Percentiles rank a stretch among this genome's conserved stretches.
These are phyloP conservation scores for Vaccinium macrocarpon DNA, from an alignment of 148 eudicot species.

Conservation along the genomic window DNA sequence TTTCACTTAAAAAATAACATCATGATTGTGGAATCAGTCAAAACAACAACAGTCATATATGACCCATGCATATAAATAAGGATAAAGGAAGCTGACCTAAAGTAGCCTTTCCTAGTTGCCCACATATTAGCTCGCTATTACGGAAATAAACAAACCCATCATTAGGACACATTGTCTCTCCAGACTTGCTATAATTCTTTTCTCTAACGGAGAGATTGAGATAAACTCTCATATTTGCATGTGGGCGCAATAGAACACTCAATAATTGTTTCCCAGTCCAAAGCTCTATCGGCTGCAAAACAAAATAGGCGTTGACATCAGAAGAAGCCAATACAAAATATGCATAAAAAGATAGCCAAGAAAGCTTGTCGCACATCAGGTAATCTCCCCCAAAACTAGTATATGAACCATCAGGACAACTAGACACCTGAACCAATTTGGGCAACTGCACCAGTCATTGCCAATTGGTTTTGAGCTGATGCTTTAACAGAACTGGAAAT, in stretches of 20 bases:
- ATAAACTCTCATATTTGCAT: conserved; percentile 75
- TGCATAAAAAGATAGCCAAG: neutral
- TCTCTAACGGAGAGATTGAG: conserved; percentile 83
- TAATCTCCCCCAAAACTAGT: neutral
- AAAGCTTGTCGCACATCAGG: neutral
- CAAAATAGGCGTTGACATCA: conserved; percentile 7
- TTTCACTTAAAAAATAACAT: neutral
- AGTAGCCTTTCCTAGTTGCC: conserved; percentile 95
- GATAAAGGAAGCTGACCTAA: conserved; percentile 57
- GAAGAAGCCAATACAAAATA: conserved; percentile 7
- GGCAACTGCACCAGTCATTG: neutral
- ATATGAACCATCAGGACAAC: neutral
- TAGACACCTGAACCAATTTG: neutral
- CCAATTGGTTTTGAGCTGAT: neutral
- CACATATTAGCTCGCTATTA: conserved; percentile 86
- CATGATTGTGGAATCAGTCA: neutral
- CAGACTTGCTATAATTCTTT: conserved; percentile 49
- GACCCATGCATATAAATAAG: neutral
- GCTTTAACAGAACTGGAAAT: neutral
- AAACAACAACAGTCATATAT: neutral
- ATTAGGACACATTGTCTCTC: conserved; percentile 72
- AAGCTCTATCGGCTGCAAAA: conserved; percentile 87
- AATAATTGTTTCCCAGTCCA: conserved; percentile 98
- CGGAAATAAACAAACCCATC: conserved; percentile 95
- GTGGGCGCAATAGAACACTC: conserved; percentile 78